Evolutionary conservation across 306 rosid genomes (phyloP).

Genomic region (Carpinus fangiana): DNA sequence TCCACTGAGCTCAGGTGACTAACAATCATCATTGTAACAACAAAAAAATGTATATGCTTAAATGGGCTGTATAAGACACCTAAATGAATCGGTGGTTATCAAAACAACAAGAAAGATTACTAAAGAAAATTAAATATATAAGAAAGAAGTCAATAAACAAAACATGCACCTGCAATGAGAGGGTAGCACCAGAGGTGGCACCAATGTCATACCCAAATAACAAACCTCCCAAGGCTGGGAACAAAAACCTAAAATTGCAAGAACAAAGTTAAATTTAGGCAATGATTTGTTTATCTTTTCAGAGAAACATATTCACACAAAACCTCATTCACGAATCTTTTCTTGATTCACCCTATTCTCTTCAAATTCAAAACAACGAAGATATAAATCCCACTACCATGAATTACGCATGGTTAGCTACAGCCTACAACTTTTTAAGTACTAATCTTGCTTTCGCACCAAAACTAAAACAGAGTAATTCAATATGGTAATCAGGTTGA

Average conservation of each 20-base stretch:
- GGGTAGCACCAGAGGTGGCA: slow-evolving; percentile 91
- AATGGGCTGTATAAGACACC: neutral
- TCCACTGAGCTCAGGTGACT: slow-evolving; percentile 95
- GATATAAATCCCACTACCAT: too few species aligned
- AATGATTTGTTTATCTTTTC: slow-evolving; percentile 13
- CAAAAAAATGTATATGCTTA: neutral
- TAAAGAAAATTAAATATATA: slow-evolving; percentile 10
- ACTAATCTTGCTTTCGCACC: slow-evolving; percentile 2
- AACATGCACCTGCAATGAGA: slow-evolving; percentile 69
- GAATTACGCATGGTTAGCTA: neutral
- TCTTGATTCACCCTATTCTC: neutral
- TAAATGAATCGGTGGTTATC: too few species aligned
- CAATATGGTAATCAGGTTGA: neutral
- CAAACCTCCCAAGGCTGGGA: slow-evolving; percentile 97
- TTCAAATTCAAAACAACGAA: neutral
- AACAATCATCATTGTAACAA: slow-evolving; percentile 17
- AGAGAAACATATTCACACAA: neutral
- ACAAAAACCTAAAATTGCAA: slow-evolving; percentile 66
- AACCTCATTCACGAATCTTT: neutral
- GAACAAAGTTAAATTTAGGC: slow-evolving; percentile 10
- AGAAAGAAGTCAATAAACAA: neutral
- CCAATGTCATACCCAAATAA: slow-evolving; percentile 96
- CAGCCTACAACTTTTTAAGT: neutral
- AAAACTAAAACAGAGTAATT: neutral
- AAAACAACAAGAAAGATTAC: slow-evolving; percentile 3